phyloP scores from a whole-genome alignment of 1,284 basidiomycete species.

The Trichosporon sp. region DNA sequence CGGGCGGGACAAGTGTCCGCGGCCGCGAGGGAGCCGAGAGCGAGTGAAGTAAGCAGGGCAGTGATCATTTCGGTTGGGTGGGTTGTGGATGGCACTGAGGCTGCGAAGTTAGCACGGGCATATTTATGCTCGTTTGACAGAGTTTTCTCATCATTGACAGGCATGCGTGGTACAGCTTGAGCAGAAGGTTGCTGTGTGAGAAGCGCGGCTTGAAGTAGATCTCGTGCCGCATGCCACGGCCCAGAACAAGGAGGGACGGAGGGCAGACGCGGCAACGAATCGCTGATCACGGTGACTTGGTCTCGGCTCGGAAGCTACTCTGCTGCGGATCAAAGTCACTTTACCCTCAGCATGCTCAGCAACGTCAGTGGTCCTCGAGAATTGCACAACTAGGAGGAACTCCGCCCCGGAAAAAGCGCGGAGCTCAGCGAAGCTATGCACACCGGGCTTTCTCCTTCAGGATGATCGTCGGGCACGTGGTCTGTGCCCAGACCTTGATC shows the following conservation, averaged over 20 bases:
- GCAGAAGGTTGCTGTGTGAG: too few relatives aligned
- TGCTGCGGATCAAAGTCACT: neutral
- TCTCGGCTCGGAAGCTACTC: neutral
- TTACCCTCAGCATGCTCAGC: too few relatives aligned
- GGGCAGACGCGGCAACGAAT: too few relatives aligned
- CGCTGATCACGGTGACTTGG: too few relatives aligned
- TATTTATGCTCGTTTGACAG: neutral
- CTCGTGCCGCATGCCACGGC: neutral
- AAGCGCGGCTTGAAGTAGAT: neutral
- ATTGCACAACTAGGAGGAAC: too few relatives aligned
- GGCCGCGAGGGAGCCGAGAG: neutral
- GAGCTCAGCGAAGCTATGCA: too few relatives aligned
- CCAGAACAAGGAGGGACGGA: neutral
- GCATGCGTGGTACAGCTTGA: too few relatives aligned
- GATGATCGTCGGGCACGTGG: neutral
- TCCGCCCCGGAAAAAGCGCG: too few relatives aligned
- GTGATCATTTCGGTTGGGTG: neutral
- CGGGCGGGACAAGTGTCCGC: neutral
- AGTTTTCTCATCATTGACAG: neutral
- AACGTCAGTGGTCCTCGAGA: too few relatives aligned
- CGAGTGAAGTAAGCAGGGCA: neutral
- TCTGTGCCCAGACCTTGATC: neutral
- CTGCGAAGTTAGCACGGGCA: neutral
- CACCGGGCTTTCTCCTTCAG: too few relatives aligned
- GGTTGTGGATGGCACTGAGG: neutral